Conservation (phyloP, 1,139 yeast species). For the Candida sp. region DNA sequence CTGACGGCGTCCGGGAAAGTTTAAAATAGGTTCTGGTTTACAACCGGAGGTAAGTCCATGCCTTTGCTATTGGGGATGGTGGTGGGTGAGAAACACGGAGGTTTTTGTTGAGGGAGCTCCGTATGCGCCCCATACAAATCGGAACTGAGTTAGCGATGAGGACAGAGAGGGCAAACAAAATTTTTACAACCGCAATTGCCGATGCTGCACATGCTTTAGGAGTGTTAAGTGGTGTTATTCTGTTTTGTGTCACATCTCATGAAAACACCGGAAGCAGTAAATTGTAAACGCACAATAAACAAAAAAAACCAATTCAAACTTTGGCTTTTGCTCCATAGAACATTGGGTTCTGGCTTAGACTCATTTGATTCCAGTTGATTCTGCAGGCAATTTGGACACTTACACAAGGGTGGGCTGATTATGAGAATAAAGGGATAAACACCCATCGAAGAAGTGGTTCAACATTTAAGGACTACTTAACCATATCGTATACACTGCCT, state of each 20-base stretch:
- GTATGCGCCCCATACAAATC: not conserved
- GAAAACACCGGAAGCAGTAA: not conserved
- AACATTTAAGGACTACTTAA: too few species aligned
- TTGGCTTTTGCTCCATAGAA: too few species aligned
- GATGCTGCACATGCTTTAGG: constrained; percentile 1
- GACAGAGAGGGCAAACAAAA: not conserved
- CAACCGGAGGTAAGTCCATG: not conserved
- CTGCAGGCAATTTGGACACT: not conserved
- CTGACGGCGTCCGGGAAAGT: too few species aligned
- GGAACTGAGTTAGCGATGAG: too few species aligned
- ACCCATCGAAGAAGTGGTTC: not conserved
- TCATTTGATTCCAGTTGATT: not conserved
- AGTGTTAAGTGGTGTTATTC: not conserved
- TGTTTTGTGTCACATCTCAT: not conserved
- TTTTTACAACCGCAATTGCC: not conserved
- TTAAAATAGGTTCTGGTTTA: too few species aligned
- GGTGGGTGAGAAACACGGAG: not conserved
- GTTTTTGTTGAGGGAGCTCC: not conserved
- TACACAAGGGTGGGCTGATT: not conserved
- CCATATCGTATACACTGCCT: not conserved
- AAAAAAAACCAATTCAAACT: too few species aligned
- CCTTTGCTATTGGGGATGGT: not conserved
- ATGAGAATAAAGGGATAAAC: not conserved
- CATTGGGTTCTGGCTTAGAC: too few species aligned
- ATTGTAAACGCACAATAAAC: not conserved